Evolutionary conservation across 1,139 yeast genomes (phyloP).

Genomic region (Chernovozyma aurita): DNA sequence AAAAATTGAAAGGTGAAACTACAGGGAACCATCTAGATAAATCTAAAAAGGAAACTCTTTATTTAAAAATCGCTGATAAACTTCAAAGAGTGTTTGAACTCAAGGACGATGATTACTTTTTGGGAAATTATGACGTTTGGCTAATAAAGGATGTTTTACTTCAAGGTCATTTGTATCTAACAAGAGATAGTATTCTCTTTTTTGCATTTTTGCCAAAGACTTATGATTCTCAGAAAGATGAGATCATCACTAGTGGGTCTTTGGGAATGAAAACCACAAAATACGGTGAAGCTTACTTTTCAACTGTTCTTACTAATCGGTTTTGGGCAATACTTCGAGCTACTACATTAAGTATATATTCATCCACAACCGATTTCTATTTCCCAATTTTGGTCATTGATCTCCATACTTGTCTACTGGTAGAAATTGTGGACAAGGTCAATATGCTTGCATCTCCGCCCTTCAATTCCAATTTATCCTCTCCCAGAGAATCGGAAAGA

Average conservation of each 20-base stretch:
- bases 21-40: slow-evolving; percentile 8
- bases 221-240: slow-evolving; percentile 9
- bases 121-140: slow-evolving; percentile 71
- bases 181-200: slow-evolving; percentile 61
- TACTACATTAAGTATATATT: slow-evolving; percentile 65
- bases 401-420: slow-evolving; percentile 57
- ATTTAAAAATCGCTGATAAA: slow-evolving; percentile 32
- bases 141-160: slow-evolving; percentile 72
- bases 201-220: slow-evolving; percentile 76
- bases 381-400: slow-evolving; percentile 79
- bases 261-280: slow-evolving; percentile 48
- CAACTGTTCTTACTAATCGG: slow-evolving; percentile 30
- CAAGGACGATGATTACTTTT: slow-evolving; percentile 46
- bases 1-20: not conserved
- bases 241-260: slow-evolving; percentile 38
- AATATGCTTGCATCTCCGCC: slow-evolving; percentile 6
- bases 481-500: slow-evolving; percentile 3
- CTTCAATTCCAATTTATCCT: slow-evolving; percentile 1
- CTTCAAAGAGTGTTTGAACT: slow-evolving; percentile 36
- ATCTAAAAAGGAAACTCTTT: slow-evolving; percentile 14
- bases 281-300: slow-evolving; percentile 36
- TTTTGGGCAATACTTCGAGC: slow-evolving; percentile 79
- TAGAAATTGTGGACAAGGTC: slow-evolving; percentile 44
- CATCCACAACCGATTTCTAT: slow-evolving; percentile 71
- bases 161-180: slow-evolving; percentile 81